phyloP scores from a whole-genome alignment of 2,329 filamentous ascomycete species.

The Xylaria digitata region DNA sequence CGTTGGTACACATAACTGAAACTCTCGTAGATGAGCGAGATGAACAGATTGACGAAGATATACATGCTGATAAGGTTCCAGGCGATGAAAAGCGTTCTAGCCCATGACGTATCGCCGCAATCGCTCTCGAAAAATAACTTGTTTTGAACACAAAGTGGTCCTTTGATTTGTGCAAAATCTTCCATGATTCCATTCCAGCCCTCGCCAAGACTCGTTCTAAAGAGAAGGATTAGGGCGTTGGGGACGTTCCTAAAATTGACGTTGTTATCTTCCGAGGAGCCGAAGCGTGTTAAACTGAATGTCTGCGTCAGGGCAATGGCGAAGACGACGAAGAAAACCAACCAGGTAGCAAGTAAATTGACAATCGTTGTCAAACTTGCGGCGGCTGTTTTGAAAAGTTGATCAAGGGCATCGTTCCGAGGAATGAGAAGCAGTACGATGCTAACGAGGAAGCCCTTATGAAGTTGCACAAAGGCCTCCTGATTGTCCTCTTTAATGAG shows the following conservation, averaged over 20 bases:
- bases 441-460: conserved; percentile 94
- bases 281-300: conserved; percentile 94
- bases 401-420: conserved; percentile 94
- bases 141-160: conserved; percentile 82
- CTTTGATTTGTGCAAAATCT: conserved; percentile 84
- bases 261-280: conserved; percentile 75
- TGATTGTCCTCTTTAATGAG: conserved; percentile 70
- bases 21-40: conserved; percentile 98
- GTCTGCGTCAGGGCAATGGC: conserved; percentile 96
- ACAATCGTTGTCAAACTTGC: conserved; percentile 90
- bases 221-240: conserved; percentile 91
- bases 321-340: conserved; percentile 95
- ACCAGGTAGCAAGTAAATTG: conserved; percentile 95
- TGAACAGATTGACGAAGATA: conserved; percentile 97
- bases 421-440: conserved; percentile 92
- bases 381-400: conserved; percentile 98
- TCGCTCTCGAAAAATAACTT: conserved; percentile 85
- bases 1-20: conserved; percentile 99
- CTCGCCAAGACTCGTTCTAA: conserved; percentile 92
- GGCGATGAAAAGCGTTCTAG: conserved; percentile 86
- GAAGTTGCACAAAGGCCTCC: conserved; percentile 78
- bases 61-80: conserved; percentile 99
- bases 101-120: conserved; percentile 91
- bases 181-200: conserved; percentile 98
- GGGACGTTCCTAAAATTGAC: conserved; percentile 94